These are phyloP conservation scores for Naganishia vishniacii DNA, from an alignment of 768 basidiomycete genomes.

Conservation along the genomic window DNA sequence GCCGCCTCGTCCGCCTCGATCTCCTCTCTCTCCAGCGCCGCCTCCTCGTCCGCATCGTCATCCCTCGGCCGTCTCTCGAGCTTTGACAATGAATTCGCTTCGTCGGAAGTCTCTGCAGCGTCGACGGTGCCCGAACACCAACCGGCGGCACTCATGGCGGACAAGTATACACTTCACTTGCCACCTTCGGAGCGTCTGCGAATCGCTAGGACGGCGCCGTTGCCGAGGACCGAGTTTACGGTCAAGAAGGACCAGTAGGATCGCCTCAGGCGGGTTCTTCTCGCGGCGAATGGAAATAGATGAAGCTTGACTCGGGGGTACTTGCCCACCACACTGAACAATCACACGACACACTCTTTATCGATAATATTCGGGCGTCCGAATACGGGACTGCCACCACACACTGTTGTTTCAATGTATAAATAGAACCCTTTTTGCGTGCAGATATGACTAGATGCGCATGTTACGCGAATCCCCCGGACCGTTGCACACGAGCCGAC, in stretches of 20 bases:
- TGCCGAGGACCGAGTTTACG: conserved; percentile 35
- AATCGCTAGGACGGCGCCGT: conserved; percentile 52
- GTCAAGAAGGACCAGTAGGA: conserved; percentile 12
- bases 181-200: conserved; percentile 69
- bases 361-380: no score
- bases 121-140: conserved; percentile 50
- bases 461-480: no score
- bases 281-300: neutral
- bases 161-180: conserved; percentile 49
- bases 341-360: no score
- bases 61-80: conserved; percentile 29
- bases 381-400: no score
- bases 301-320: no score
- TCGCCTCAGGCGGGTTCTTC: neutral
- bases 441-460: no score
- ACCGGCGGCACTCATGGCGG: conserved; percentile 53
- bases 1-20: conserved; percentile 26
- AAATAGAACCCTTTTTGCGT: no score
- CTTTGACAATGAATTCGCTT: conserved; percentile 34
- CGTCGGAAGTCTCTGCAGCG: conserved; percentile 35
- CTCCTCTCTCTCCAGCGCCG: conserved; percentile 29
- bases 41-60: conserved; percentile 30
- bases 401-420: no score
- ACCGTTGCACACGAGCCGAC: no score
- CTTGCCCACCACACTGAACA: no score